These are phyloP conservation scores for Tetracladium maxilliforme DNA, from an alignment of 2,329 filamentous ascomycete species.

Conservation along the genomic window DNA sequence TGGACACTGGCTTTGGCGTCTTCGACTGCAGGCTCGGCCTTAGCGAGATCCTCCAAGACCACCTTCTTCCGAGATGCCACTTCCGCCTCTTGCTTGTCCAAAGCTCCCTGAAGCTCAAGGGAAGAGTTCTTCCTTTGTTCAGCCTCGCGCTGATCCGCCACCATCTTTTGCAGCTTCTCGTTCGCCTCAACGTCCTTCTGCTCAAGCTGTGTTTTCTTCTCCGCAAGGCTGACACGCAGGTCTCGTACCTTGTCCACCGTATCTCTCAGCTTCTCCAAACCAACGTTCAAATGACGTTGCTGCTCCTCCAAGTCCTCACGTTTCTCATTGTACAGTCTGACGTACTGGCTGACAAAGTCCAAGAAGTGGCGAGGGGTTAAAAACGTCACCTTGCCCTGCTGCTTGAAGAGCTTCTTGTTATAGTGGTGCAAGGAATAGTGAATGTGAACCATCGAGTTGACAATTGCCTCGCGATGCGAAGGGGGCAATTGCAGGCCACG, in stretches of 20 bases:
- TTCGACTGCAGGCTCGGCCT: constrained; percentile 81
- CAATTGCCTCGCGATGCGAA: constrained; percentile 77
- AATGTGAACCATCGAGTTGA: constrained; percentile 98
- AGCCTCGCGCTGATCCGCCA: constrained; percentile 87
- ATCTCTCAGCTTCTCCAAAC: constrained; percentile 90
- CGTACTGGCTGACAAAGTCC: constrained; percentile 95
- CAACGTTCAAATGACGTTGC: constrained; percentile 94
- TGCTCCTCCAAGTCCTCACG: constrained; percentile 97
- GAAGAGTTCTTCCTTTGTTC: constrained; percentile 83
- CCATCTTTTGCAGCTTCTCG: constrained; percentile 93
- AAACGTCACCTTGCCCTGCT: constrained; percentile 85
- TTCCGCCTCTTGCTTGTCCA: constrained; percentile 81
- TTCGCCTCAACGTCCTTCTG: constrained; percentile 92
- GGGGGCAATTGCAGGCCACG: constrained; percentile 72
- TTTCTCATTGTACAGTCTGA: constrained; percentile 95
- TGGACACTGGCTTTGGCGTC: constrained; percentile 93
- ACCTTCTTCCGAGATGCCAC: constrained; percentile 72
- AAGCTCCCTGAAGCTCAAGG: constrained; percentile 70
- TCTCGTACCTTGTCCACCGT: constrained; percentile 96
- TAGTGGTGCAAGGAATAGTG: constrained; percentile 88
- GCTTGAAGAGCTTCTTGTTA: constrained; percentile 76
- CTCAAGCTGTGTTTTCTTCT: constrained; percentile 89
- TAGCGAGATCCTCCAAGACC: constrained; percentile 75
- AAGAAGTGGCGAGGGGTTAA: constrained; percentile 94
- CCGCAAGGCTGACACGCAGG: constrained; percentile 74